Evolutionary conservation across 2,329 filamentous ascomycete genomes (phyloP).

Genomic region (Pseudophaeomoniella oleicola): DNA sequence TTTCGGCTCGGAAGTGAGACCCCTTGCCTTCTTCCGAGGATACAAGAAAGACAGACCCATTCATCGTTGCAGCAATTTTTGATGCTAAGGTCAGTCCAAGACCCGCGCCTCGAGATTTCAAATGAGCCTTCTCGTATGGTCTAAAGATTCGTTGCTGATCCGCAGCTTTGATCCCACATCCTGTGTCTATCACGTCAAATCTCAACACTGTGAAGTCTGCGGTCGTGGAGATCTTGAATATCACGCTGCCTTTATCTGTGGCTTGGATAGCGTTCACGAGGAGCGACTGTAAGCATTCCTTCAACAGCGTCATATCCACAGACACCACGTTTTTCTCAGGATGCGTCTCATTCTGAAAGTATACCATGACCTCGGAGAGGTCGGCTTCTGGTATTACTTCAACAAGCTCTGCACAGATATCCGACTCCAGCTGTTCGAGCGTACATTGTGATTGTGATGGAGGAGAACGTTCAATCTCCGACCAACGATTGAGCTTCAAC

Average conservation of each 20-base stretch:
- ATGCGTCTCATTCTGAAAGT: conserved; percentile 19
- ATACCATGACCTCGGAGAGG: conserved; percentile 14
- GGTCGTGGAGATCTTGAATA: conserved; percentile 12
- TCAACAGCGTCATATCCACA: conserved; percentile 23
- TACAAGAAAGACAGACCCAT: conserved; percentile 23
- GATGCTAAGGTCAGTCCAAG: conserved; percentile 28
- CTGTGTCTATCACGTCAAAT: conserved; percentile 30
- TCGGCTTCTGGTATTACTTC: conserved; percentile 16
- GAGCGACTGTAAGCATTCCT: conserved; percentile 28
- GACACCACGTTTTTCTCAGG: conserved; percentile 16
- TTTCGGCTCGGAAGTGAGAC: conserved; percentile 25
- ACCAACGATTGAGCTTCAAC: conserved; percentile 21
- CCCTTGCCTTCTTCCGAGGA: conserved; percentile 20
- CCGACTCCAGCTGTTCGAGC: conserved; percentile 15
- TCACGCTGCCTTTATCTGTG: conserved; percentile 21
- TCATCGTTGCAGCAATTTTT: conserved; percentile 25
- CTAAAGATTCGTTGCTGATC: conserved; percentile 27
- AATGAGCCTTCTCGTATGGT: conserved; percentile 27
- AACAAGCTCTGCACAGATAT: conserved; percentile 16
- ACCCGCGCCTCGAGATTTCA: conserved; percentile 23
- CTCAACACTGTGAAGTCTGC: conserved; percentile 16
- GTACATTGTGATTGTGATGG: conserved; percentile 6
- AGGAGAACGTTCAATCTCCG: conserved; percentile 4
- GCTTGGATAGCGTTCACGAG: conserved; percentile 29
- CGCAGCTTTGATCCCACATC: conserved; percentile 21